Percentiles rank a stretch among this genome's conserved stretches.
Evolutionary conservation across 164 flowering plant species (phyloP).

Genomic region (Umbilicus rupestris): DNA sequence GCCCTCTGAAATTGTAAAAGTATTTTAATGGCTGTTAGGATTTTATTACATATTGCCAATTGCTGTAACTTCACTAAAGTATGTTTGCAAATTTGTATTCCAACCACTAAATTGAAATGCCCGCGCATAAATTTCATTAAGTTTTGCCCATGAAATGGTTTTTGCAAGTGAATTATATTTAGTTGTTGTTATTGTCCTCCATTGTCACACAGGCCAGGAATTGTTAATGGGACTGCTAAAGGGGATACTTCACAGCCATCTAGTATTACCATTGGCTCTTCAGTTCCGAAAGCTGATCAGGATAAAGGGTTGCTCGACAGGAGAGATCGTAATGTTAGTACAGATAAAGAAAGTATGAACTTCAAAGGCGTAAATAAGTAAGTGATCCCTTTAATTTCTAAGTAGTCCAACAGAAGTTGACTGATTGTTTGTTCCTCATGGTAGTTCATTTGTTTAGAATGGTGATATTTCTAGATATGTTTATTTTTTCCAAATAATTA

Average conservation of each 20-base stretch:
- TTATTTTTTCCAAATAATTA: not conserved
- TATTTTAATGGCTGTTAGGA: not conserved
- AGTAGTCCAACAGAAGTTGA: too few species aligned
- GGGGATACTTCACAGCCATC: conserved; percentile 43
- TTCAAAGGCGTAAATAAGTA: conserved; percentile 63
- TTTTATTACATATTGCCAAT: not conserved
- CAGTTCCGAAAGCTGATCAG: conserved; percentile 42
- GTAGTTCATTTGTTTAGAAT: conserved; percentile 3
- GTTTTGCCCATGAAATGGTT: not conserved
- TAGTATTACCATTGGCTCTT: conserved; percentile 38
- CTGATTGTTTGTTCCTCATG: not conserved
- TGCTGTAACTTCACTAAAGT: not conserved
- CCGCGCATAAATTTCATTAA: not conserved
- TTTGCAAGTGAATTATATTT: not conserved
- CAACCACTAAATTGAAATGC: not conserved
- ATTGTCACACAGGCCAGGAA: conserved; percentile 40
- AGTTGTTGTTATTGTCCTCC: not conserved
- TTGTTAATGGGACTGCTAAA: conserved; percentile 53
- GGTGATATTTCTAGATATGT: not conserved
- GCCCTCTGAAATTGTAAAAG: not conserved
- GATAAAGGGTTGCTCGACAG: conserved; percentile 51
- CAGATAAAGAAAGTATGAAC: conserved; percentile 69
- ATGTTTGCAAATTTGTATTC: not conserved
- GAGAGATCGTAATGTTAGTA: conserved; percentile 46
- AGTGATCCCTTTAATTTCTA: conserved; percentile 8